Evolutionary conservation across 2,329 filamentous ascomycete species (phyloP).

Genomic region (Colletotrichum melonis): DNA sequence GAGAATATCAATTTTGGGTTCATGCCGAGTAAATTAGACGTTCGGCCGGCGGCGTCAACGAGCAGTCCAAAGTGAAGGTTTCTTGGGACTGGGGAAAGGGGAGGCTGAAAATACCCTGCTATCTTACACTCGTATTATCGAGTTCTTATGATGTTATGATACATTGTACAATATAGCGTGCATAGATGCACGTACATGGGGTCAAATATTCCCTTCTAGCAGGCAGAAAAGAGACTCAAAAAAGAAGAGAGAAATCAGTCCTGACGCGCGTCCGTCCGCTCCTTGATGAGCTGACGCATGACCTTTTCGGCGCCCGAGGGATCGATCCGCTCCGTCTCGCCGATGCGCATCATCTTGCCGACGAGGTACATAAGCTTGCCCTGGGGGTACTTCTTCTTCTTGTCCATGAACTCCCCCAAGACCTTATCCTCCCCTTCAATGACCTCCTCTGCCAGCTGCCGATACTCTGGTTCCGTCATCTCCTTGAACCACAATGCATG

Average conservation of each 20-base stretch:
- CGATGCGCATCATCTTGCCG: slow-evolving; percentile 67
- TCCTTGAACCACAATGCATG: slow-evolving; percentile 67
- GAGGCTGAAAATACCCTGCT: background rate
- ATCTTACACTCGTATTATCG: slow-evolving; percentile 9
- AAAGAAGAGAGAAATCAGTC: background rate
- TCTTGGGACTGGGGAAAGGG: background rate
- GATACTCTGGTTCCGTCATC: slow-evolving; percentile 60
- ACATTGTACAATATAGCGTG: slow-evolving; percentile 28
- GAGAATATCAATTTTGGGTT: slow-evolving; percentile 59
- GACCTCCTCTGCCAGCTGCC: slow-evolving; percentile 55
- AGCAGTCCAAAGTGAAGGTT: slow-evolving; percentile 9
- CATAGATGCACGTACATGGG: slow-evolving; percentile 1
- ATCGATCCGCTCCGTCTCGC: slow-evolving; percentile 65
- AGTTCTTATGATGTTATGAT: slow-evolving; percentile 20
- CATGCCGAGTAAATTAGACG: slow-evolving; percentile 38
- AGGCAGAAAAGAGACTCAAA: background rate
- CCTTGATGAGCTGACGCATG: slow-evolving; percentile 50
- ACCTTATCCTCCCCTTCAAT: slow-evolving; percentile 59
- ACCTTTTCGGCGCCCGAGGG: slow-evolving; percentile 61
- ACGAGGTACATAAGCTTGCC: slow-evolving; percentile 72
- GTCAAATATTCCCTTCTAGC: background rate
- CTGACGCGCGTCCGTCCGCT: slow-evolving; percentile 13
- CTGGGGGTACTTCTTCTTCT: slow-evolving; percentile 56
- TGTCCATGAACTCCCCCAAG: slow-evolving; percentile 57
- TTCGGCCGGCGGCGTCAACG: slow-evolving; percentile 1